Conservation (phyloP, 441 rosid genomes). For the Theobroma grandiflorum region DNA sequence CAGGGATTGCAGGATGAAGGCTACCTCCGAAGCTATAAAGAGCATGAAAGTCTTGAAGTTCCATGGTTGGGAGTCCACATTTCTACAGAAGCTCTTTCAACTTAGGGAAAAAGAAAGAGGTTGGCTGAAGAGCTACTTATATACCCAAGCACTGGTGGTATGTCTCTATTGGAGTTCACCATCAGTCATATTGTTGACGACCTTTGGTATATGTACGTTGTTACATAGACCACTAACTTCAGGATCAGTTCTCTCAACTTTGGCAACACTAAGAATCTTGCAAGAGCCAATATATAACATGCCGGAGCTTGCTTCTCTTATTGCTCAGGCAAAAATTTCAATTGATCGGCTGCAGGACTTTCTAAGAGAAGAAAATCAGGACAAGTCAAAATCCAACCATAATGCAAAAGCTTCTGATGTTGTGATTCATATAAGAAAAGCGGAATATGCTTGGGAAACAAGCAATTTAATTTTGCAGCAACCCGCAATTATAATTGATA, state of each 20-base stretch:
- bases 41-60: conserved; percentile 70
- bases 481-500: conserved; percentile 40
- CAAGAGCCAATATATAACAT: conserved; percentile 68
- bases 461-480: conserved; percentile 30
- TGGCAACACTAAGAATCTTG: conserved; percentile 67
- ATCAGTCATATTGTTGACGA: conserved; percentile 51
- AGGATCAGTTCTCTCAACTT: conserved; percentile 62
- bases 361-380: conserved; percentile 57
- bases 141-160: conserved; percentile 50
- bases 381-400: conserved; percentile 34
- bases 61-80: conserved; percentile 62
- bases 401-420: conserved; percentile 29
- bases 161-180: conserved; percentile 66
- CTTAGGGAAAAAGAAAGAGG: conserved; percentile 56
- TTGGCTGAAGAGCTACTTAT: conserved; percentile 54
- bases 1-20: conserved; percentile 62
- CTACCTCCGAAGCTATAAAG: conserved; percentile 68
- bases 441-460: conserved; percentile 60
- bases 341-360: conserved; percentile 53
- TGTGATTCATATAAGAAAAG: conserved; percentile 43
- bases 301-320: conserved; percentile 66
- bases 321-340: conserved; percentile 64
- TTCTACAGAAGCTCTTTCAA: conserved; percentile 48
- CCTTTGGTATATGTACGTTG: conserved; percentile 56
- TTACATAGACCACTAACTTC: conserved; percentile 49